phyloP scores from a whole-genome alignment of 2,329 filamentous ascomycete genomes.

The Aspergillus amoenus region DNA sequence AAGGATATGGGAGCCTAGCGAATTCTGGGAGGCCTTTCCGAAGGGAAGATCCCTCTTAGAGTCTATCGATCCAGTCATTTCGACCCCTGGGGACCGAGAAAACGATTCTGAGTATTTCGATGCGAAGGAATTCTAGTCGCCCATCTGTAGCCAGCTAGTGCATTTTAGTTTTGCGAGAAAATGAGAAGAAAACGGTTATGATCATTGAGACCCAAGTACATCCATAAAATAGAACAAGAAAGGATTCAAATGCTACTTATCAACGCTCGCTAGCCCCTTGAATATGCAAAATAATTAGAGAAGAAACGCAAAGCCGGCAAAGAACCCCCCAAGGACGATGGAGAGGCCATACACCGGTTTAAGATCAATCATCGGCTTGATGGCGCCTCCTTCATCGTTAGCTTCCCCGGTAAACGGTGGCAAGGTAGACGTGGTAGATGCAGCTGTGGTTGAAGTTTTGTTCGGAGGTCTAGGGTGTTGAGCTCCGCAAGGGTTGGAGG shows the following conservation, averaged over 20 bases:
- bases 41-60: neutral
- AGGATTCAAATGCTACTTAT: neutral
- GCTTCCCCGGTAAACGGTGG: constrained; percentile 33
- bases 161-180: neutral
- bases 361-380: constrained; percentile 46
- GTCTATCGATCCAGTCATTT: neutral
- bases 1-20: neutral
- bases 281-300: constrained; percentile 37
- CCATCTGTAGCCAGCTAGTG: no score
- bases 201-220: constrained; percentile 1
- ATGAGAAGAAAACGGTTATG: constrained; percentile 3
- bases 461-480: constrained; percentile 57
- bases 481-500: constrained; percentile 61
- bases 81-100: neutral
- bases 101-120: neutral
- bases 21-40: neutral
- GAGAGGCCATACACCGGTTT: constrained; percentile 58
- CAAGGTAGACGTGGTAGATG: constrained; percentile 32
- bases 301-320: constrained; percentile 58
- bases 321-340: constrained; percentile 54
- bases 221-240: neutral
- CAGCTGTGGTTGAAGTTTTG: constrained; percentile 43
- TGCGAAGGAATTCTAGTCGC: neutral
- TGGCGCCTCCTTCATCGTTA: constrained; percentile 30
- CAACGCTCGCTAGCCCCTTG: neutral